These are phyloP conservation scores for Fagopyrum tataricum DNA, from an alignment of 148 eudicot species.

Conservation along the genomic window DNA sequence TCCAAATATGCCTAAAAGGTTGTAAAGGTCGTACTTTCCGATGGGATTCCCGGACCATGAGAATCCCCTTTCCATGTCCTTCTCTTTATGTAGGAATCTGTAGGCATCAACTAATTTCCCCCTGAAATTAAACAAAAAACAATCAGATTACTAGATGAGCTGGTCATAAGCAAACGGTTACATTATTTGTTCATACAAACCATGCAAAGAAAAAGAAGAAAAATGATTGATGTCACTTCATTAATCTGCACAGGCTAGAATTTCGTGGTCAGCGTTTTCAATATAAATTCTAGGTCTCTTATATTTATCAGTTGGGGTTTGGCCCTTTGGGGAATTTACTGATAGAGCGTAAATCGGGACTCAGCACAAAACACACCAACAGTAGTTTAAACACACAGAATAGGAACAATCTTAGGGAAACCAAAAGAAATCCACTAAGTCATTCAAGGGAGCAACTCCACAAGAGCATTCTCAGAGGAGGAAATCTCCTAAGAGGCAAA, in stretches of 20 bases:
- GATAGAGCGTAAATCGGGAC: too few relatives aligned
- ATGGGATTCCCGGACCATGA: conserved; percentile 98
- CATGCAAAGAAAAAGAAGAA: background rate
- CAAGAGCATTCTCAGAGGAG: too few relatives aligned
- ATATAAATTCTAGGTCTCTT: too few relatives aligned
- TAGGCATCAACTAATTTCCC: conserved; percentile 87
- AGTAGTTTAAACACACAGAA: too few relatives aligned
- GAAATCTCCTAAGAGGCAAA: too few relatives aligned
- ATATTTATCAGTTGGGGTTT: too few relatives aligned
- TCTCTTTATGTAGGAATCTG: conserved; percentile 70
- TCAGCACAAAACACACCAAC: too few relatives aligned
- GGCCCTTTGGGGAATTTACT: too few relatives aligned
- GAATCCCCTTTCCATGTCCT: conserved; percentile 85
- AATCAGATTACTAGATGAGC: background rate
- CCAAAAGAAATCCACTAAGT: too few relatives aligned
- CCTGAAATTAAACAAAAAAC: conserved; percentile 26
- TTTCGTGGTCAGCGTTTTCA: background rate
- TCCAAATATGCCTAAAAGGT: background rate
- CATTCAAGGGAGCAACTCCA: too few relatives aligned
- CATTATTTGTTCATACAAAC: background rate
- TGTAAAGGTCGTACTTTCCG: conserved; percentile 57
- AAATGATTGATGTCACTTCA: background rate
- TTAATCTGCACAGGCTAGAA: background rate
- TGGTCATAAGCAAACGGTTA: background rate
- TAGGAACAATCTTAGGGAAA: too few relatives aligned